Evolutionary conservation across 1,284 basidiomycete genomes (phyloP).

Genomic region (Wolfiporia cocos): DNA sequence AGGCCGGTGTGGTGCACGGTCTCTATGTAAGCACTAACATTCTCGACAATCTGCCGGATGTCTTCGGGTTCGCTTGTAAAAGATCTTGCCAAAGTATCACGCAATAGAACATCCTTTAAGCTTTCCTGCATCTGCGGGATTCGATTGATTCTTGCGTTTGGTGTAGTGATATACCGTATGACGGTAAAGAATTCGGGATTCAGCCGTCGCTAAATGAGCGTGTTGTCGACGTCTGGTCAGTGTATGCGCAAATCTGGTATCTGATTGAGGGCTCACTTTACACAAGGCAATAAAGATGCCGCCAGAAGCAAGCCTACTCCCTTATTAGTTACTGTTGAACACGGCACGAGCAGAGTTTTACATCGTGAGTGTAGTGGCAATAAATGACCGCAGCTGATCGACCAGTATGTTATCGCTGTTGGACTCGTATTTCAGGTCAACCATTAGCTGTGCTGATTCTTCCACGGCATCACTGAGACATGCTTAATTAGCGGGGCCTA

Average conservation of each 20-base stretch:
- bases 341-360: constrained; percentile 20
- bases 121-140: constrained; percentile 22
- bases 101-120: constrained; percentile 47
- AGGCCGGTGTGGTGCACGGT: constrained; percentile 48
- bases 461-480: constrained; percentile 39
- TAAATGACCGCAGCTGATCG: constrained; percentile 46
- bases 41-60: constrained; percentile 46
- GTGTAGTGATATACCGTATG: constrained; percentile 41
- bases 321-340: background rate
- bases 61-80: constrained; percentile 42
- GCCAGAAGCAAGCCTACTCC: constrained; percentile 46
- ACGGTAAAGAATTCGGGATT: constrained; percentile 45
- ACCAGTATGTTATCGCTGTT: constrained; percentile 48
- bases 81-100: constrained; percentile 44
- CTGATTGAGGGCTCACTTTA: constrained; percentile 40
- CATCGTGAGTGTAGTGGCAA: constrained; percentile 46
- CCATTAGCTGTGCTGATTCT: constrained; percentile 39
- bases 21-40: constrained; percentile 47
- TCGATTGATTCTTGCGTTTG: constrained; percentile 30
- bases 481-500: constrained; percentile 4
- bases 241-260: too few relatives aligned
- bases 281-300: constrained; percentile 52
- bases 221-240: too few relatives aligned
- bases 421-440: constrained; percentile 37
- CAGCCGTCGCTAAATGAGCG: constrained; percentile 35